These are phyloP conservation scores for Agroathelia rolfsii DNA, from an alignment of 1,284 basidiomycete genomes.

Conservation along the genomic window DNA sequence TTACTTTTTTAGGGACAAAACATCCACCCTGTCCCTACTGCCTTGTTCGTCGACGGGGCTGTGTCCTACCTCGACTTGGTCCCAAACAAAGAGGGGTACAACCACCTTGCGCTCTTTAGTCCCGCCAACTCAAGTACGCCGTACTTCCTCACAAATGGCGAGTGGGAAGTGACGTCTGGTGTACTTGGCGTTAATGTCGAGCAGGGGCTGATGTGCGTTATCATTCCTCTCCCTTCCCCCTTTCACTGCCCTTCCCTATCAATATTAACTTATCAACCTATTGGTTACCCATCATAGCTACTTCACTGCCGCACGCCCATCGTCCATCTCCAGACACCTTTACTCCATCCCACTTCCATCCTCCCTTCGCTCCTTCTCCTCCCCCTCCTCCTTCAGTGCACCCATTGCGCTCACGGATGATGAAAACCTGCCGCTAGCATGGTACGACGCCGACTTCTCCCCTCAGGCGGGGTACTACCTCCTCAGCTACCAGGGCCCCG, in stretches of 20 bases:
- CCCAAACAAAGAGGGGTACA: constrained; percentile 70
- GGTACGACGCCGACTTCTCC: constrained; percentile 68
- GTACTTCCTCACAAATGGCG: constrained; percentile 74
- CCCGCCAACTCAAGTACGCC: constrained; percentile 62
- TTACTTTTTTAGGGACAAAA: constrained; percentile 39
- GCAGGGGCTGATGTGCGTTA: constrained; percentile 64
- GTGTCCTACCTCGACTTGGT: constrained; percentile 83
- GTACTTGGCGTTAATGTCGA: constrained; percentile 67
- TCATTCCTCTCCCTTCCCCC: constrained; percentile 13
- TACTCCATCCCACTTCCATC: constrained; percentile 66
- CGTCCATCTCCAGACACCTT: constrained; percentile 76
- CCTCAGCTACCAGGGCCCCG: constrained; percentile 73
- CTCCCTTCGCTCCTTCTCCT: constrained; percentile 17
- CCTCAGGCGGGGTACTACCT: constrained; percentile 80
- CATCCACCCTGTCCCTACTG: constrained; percentile 44
- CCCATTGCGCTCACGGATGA: constrained; percentile 54
- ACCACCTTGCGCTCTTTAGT: constrained; percentile 84
- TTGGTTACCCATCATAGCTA: constrained; percentile 49
- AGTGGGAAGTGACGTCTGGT: constrained; percentile 81
- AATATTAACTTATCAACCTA: constrained; percentile 10
- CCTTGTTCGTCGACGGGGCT: constrained; percentile 30
- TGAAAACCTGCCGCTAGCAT: constrained; percentile 46
- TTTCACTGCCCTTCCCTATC: constrained; percentile 9
- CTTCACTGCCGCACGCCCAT: constrained; percentile 80
- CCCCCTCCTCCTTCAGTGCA: constrained; percentile 18